These are phyloP conservation scores for Fusarium piperis DNA, from an alignment of 2,329 filamentous ascomycete genomes.

Conservation along the genomic window DNA sequence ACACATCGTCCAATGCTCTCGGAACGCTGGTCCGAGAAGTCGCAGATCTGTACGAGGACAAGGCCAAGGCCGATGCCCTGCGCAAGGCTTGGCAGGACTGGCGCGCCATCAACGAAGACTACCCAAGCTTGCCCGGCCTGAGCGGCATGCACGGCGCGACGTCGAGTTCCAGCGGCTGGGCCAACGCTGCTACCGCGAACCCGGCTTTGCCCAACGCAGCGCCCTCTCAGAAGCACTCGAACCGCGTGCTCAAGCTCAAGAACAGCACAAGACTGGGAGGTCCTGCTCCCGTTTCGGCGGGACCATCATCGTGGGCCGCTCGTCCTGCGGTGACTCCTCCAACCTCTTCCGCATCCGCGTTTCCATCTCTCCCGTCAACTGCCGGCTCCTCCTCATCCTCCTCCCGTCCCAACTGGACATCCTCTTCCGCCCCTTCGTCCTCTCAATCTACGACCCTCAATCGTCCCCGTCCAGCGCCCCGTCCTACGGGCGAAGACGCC, in stretches of 20 bases:
- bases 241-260: slow-evolving; percentile 67
- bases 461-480: slow-evolving; percentile 29
- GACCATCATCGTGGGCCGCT: slow-evolving; percentile 35
- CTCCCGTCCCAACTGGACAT: slow-evolving; percentile 46
- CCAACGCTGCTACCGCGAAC: slow-evolving; percentile 66
- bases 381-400: slow-evolving; percentile 34
- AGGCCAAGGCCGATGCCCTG: slow-evolving; percentile 75
- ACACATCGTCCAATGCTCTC: slow-evolving; percentile 81
- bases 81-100: slow-evolving; percentile 93
- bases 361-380: slow-evolving; percentile 54
- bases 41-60: slow-evolving; percentile 90
- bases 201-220: slow-evolving; percentile 55
- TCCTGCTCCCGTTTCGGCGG: slow-evolving; percentile 42
- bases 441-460: slow-evolving; percentile 42
- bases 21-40: slow-evolving; percentile 92
- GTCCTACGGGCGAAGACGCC: slow-evolving; percentile 61
- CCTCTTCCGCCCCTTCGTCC: slow-evolving; percentile 33
- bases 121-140: slow-evolving; percentile 84
- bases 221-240: slow-evolving; percentile 60
- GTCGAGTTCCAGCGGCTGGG: slow-evolving; percentile 68
- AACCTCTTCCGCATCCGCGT: slow-evolving; percentile 48
- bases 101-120: slow-evolving; percentile 96
- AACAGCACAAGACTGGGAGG: slow-evolving; percentile 62
- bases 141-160: slow-evolving; percentile 72
- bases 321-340: slow-evolving; percentile 29